Base-by-base conservation (phyloP, 768 basidiomycete genomes). In the Rhodotorula toruloides region DNA sequence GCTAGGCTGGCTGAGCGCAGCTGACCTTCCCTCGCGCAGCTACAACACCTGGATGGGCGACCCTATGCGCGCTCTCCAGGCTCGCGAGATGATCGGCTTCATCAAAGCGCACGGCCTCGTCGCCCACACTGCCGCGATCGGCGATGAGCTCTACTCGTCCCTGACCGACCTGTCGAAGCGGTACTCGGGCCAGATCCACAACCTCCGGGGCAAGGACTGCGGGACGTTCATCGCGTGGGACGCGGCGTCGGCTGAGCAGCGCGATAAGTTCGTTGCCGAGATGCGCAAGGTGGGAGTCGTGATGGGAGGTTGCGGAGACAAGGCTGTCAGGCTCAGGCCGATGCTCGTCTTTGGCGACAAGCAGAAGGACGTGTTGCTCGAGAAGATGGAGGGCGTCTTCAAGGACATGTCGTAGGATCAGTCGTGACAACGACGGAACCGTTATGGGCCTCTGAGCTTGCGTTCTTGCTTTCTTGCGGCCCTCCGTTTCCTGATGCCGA, bases 191-290 rank as follows among this genome's bases (percentile, higher is more conserved):
- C 16, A 7, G 47, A 39, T 65, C 31, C 16, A 32, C 16, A 74
- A 73, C 49, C 68, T 77, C 42, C 58, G 77, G 54, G 78, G 79
- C 8, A 68, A 79, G 59, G 76, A 72, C 22, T 59, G 73, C 36
- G 80, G 80, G 2, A 79, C 79, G 16, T 79, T 78, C 68, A 72
- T 80, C 54, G 74, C 79, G 21, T 81, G 77, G 73, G 79, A 81
- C 67, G 70, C 77, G 48, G 64, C 65, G 39, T 62, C 62, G n/a
- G 44, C 77, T 0, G 64, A 54, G 1, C 34, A 63, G 63, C 58
- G 80, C 37, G 79, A 80, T 62, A 25, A 31, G 27, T 79, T 79
- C 54, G 65, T 79, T 50, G 61, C 52, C 21, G 47, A 61, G 42
- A 77, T 79, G 74, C 72, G 76, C 58, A 54, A 62, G 31, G 55